These are phyloP conservation scores for Dillenia suffruticosa DNA, from an alignment of 164 flowering plant species.

Conservation along the genomic window DNA sequence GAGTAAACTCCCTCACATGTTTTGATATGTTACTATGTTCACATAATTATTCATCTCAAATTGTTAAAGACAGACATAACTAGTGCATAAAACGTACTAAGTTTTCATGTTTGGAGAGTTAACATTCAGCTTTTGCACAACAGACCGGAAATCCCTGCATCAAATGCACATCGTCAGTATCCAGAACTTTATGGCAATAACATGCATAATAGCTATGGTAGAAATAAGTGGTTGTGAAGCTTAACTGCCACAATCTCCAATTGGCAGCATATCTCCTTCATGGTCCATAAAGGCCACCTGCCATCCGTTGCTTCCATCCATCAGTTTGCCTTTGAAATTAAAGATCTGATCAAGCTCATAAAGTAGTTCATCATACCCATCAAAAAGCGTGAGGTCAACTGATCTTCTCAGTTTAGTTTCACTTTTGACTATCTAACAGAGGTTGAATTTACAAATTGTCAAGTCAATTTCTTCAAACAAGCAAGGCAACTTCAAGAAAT, in stretches of 20 bases:
- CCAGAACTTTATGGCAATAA: not conserved
- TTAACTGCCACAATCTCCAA: slow-evolving; percentile 62
- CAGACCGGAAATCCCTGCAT: slow-evolving; percentile 36
- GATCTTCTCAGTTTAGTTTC: slow-evolving; percentile 52
- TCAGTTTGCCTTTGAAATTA: slow-evolving; percentile 39
- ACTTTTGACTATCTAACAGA: slow-evolving; percentile 37
- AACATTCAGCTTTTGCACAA: slow-evolving; percentile 26
- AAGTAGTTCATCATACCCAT: slow-evolving; percentile 46
- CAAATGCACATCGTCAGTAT: not conserved
- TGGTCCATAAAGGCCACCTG: slow-evolving; percentile 36
- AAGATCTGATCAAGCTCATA: slow-evolving; percentile 49
- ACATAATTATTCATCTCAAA: too few relatives aligned
- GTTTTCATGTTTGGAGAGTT: slow-evolving; percentile 7
- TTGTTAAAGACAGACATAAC: too few relatives aligned
- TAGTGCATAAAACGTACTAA: not conserved
- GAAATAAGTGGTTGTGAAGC: slow-evolving; percentile 6
- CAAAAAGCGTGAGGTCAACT: slow-evolving; percentile 38
- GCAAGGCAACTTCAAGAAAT: too few relatives aligned
- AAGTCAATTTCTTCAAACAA: too few relatives aligned
- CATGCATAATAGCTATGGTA: too few relatives aligned
- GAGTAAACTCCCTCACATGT: too few relatives aligned
- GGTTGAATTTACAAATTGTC: too few relatives aligned
- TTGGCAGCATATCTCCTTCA: slow-evolving; percentile 42
- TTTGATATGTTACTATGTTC: too few relatives aligned
- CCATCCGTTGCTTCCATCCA: slow-evolving; percentile 43